Evolutionary conservation across 2,329 filamentous ascomycete species (phyloP).

Genomic region (Simplicillium sp.): DNA sequence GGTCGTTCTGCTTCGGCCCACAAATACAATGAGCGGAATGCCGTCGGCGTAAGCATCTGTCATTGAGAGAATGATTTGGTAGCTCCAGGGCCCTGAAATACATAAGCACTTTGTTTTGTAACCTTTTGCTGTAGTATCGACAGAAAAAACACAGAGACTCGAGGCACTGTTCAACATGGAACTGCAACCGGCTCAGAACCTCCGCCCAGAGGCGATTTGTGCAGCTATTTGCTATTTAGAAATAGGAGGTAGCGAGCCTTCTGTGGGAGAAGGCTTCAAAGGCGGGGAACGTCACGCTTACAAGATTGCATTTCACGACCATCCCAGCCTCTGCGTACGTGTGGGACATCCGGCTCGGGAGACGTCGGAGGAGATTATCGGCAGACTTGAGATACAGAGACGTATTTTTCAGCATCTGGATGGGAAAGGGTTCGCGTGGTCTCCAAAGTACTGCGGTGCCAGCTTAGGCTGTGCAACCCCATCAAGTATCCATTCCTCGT

Average conservation of each 20-base stretch:
- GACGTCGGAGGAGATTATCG: background rate
- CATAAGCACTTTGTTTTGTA: too few relatives aligned
- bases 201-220: slow-evolving; percentile 3
- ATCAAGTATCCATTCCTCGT: slow-evolving; percentile 2
- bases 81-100: too few relatives aligned
- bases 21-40: too few relatives aligned
- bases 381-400: background rate
- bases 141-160: too few relatives aligned
- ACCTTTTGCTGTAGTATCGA: too few relatives aligned
- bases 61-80: too few relatives aligned
- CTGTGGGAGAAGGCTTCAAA: slow-evolving; percentile 1
- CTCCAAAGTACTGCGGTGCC: background rate
- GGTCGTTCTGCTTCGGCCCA: too few relatives aligned
- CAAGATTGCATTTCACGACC: slow-evolving; percentile 1
- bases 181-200: too few relatives aligned
- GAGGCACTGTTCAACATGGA: too few relatives aligned
- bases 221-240: background rate
- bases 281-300: slow-evolving; percentile 2
- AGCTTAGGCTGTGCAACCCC: background rate
- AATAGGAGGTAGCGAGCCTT: slow-evolving; percentile 3
- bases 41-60: too few relatives aligned
- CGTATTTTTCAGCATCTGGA: background rate
- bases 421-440: background rate
- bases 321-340: slow-evolving; percentile 1
- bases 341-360: background rate